phyloP scores from a whole-genome alignment of 768 basidiomycete genomes.

The Lanmaoa rubissima region DNA sequence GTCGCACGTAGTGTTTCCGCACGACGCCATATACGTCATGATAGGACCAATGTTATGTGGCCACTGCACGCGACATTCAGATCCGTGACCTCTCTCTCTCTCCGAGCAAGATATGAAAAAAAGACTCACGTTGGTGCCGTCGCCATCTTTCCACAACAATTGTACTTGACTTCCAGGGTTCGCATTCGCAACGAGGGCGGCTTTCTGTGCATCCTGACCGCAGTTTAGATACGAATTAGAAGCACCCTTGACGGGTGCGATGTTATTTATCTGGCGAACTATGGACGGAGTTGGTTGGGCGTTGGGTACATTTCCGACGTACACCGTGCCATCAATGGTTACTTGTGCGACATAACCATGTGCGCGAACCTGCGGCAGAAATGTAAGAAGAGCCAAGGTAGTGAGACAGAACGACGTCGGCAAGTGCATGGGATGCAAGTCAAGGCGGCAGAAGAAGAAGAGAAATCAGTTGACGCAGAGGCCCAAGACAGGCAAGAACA shows the following conservation, averaged over 20 bases:
- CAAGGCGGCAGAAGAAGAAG: background rate
- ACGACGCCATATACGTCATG: conserved; percentile 72
- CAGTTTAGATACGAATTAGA: conserved; percentile 58
- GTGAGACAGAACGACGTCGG: background rate
- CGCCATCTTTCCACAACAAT: conserved; percentile 55
- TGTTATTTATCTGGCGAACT: conserved; percentile 44
- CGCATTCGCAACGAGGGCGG: conserved; percentile 49
- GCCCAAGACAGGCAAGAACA: background rate
- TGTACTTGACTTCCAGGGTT: conserved; percentile 57
- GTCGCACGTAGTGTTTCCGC: conserved; percentile 55
- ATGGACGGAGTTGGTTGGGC: conserved; percentile 39
- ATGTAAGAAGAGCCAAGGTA: no score
- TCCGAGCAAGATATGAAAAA: background rate
- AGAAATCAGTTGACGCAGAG: background rate
- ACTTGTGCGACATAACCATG: conserved; percentile 47
- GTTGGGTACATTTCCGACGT: conserved; percentile 43
- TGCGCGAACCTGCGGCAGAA: no score
- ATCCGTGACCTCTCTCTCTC: background rate
- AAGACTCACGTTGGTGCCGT: conserved; percentile 35
- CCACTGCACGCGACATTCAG: conserved; percentile 34
- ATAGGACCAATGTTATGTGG: conserved; percentile 64
- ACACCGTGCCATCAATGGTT: conserved; percentile 42
- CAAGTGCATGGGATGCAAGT: conserved; percentile 4
- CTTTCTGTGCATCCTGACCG: conserved; percentile 51
- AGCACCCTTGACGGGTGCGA: conserved; percentile 55